These are phyloP conservation scores for Boletus tomentosulus DNA, from an alignment of 768 basidiomycete species.

Conservation along the genomic window DNA sequence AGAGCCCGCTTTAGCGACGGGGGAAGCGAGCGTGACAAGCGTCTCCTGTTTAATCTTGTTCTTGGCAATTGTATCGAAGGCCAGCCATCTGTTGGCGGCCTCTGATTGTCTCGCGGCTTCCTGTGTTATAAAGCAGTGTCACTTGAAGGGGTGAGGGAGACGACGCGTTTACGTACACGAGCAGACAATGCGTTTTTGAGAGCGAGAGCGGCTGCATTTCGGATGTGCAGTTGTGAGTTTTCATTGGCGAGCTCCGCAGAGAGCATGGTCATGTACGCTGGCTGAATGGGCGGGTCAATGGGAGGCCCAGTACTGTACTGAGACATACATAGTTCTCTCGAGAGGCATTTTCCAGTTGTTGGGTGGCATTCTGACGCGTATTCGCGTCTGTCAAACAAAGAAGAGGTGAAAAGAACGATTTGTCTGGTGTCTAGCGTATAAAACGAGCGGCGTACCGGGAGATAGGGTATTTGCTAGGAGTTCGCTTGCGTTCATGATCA, in stretches of 20 bases:
- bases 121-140: constrained; percentile 39
- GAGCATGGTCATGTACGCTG: constrained; percentile 90
- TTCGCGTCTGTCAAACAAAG: constrained; percentile 57
- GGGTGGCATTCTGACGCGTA: constrained; percentile 89
- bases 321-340: constrained; percentile 83
- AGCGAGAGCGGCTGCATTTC: constrained; percentile 95
- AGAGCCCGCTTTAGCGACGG: constrained; percentile 65
- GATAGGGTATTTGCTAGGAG: constrained; percentile 92
- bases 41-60: constrained; percentile 85
- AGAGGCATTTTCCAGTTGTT: constrained; percentile 82
- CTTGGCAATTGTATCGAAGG: constrained; percentile 62
- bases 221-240: constrained; percentile 59
- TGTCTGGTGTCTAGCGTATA: constrained; percentile 31
- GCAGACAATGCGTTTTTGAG: constrained; percentile 94
- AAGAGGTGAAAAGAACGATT: constrained; percentile 25
- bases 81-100: constrained; percentile 77
- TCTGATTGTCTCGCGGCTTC: constrained; percentile 72
- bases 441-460: constrained; percentile 55
- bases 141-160: constrained; percentile 8
- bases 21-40: constrained; percentile 76
- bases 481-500: constrained; percentile 84
- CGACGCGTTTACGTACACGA: constrained; percentile 56
- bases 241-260: constrained; percentile 82
- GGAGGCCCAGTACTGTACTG: not conserved
- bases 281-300: constrained; percentile 46